phyloP scores from a whole-genome alignment of 2,329 filamentous ascomycete species.

The Cyphellophora attinorum region DNA sequence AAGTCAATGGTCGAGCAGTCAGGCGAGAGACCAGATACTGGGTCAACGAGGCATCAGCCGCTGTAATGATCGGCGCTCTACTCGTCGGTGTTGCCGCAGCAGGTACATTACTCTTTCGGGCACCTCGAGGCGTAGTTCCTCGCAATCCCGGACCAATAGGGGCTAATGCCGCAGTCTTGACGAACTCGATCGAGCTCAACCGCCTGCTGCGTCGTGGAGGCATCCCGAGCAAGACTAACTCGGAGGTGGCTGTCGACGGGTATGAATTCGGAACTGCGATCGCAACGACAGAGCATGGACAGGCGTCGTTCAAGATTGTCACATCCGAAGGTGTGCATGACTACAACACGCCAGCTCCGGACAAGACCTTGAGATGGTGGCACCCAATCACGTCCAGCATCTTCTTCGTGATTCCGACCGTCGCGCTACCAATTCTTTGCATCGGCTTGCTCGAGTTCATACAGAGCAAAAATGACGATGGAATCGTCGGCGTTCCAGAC shows the following conservation, averaged over 20 bases:
- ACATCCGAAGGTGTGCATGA: slow-evolving; percentile 15
- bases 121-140: slow-evolving; percentile 16
- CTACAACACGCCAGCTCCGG: slow-evolving; percentile 4
- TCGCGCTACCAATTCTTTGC: slow-evolving; percentile 17
- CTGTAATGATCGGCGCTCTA: slow-evolving; percentile 12
- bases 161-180: slow-evolving; percentile 12
- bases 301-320: slow-evolving; percentile 16
- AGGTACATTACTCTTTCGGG: slow-evolving; percentile 13
- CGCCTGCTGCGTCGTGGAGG: slow-evolving; percentile 12
- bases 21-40: slow-evolving; percentile 4
- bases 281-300: slow-evolving; percentile 13
- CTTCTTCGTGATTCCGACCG: slow-evolving; percentile 9
- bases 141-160: slow-evolving; percentile 18
- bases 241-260: slow-evolving; percentile 14
- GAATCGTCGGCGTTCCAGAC: slow-evolving; percentile 17
- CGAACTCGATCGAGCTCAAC: slow-evolving; percentile 17
- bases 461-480: slow-evolving; percentile 18
- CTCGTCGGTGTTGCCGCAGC: slow-evolving; percentile 11
- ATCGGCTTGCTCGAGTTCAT: slow-evolving; percentile 15
- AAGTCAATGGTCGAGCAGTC: slow-evolving; percentile 4
- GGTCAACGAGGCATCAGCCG: slow-evolving; percentile 15
- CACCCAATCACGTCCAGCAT: slow-evolving; percentile 14
- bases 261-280: slow-evolving; percentile 18
- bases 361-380: slow-evolving; percentile 13
- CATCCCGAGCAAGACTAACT: slow-evolving; percentile 10